These are phyloP conservation scores for Pythium aphanidermatum DNA, from an alignment of 352 stramenopile genomes.

Conservation along the genomic window DNA sequence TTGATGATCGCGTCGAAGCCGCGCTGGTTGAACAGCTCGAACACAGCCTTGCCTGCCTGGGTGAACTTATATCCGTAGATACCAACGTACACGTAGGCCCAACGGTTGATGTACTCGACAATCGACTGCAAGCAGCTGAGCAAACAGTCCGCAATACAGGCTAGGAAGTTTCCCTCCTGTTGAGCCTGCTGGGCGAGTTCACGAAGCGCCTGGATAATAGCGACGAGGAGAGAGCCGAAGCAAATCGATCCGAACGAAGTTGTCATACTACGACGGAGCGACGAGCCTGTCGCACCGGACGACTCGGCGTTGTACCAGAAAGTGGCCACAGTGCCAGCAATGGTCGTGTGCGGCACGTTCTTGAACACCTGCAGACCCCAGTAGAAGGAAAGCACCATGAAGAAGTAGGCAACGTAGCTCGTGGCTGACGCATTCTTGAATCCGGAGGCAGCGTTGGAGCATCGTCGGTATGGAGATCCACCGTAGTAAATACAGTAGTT, in stretches of 20 bases:
- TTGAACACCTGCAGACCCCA: constrained; percentile 91
- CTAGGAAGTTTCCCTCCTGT: constrained; percentile 61
- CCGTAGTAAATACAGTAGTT: constrained; percentile 25
- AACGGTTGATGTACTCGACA: constrained; percentile 92
- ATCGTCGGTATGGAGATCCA: constrained; percentile 9
- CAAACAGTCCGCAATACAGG: constrained; percentile 81
- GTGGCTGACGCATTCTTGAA: constrained; percentile 28
- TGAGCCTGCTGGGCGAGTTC: constrained; percentile 65
- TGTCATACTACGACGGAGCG: constrained; percentile 80
- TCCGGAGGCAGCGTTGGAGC: constrained; percentile 15
- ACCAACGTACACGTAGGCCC: constrained; percentile 94
- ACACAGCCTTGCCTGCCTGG: constrained; percentile 89
- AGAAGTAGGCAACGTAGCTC: constrained; percentile 59
- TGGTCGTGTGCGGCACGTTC: constrained; percentile 92
- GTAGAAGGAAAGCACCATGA: constrained; percentile 92
- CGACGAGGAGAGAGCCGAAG: constrained; percentile 92
- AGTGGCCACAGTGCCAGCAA: constrained; percentile 90
- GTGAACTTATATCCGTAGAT: constrained; percentile 93
- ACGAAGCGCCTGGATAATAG: constrained; percentile 88
- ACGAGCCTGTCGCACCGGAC: constrained; percentile 71
- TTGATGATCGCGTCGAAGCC: constrained; percentile 97
- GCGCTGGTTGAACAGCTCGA: constrained; percentile 89
- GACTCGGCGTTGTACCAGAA: constrained; percentile 94
- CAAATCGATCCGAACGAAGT: constrained; percentile 95
- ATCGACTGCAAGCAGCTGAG: constrained; percentile 76